Evolutionary conservation across 805 yeast species (phyloP).

Genomic region (Kluyveromyces aestuarii): DNA sequence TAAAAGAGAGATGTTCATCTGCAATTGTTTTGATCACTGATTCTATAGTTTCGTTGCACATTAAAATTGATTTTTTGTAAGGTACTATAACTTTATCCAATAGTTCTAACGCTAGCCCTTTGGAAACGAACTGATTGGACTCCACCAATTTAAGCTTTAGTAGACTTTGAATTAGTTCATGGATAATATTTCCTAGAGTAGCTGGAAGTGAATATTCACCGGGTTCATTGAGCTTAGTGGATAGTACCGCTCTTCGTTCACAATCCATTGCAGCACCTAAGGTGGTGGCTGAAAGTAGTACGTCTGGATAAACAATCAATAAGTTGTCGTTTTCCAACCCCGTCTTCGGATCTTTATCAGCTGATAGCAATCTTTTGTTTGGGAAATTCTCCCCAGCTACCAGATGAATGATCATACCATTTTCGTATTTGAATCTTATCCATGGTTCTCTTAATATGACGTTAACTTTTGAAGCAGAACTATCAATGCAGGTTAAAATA

Average conservation of each 20-base stretch:
- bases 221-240: slow-evolving; percentile 46
- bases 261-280: slow-evolving; percentile 72
- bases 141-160: slow-evolving; percentile 29
- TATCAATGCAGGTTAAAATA: slow-evolving; percentile 43
- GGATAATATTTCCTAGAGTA: slow-evolving; percentile 77
- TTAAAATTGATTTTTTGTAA: slow-evolving; percentile 42
- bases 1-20: slow-evolving; percentile 40
- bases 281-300: slow-evolving; percentile 69
- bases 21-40: slow-evolving; percentile 35
- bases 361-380: slow-evolving; percentile 22
- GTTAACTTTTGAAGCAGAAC: slow-evolving; percentile 26
- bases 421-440: slow-evolving; percentile 38
- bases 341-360: slow-evolving; percentile 21
- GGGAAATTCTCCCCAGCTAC: slow-evolving; percentile 33
- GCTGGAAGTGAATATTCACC: slow-evolving; percentile 59
- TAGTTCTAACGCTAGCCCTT: slow-evolving; percentile 8
- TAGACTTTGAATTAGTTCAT: slow-evolving; percentile 52
- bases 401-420: slow-evolving; percentile 53
- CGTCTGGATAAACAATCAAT: slow-evolving; percentile 79
- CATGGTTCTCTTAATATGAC: slow-evolving; percentile 56
- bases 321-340: slow-evolving; percentile 39
- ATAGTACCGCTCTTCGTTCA: slow-evolving; percentile 58
- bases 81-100: slow-evolving; percentile 35
- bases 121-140: slow-evolving; percentile 21
- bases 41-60: slow-evolving; percentile 43